Percentiles rank a stretch among this genome's conserved stretches.
Evolutionary conservation across 192 early-diverging fungal species (phyloP).

Genomic region (Backusella tarrabulga): DNA sequence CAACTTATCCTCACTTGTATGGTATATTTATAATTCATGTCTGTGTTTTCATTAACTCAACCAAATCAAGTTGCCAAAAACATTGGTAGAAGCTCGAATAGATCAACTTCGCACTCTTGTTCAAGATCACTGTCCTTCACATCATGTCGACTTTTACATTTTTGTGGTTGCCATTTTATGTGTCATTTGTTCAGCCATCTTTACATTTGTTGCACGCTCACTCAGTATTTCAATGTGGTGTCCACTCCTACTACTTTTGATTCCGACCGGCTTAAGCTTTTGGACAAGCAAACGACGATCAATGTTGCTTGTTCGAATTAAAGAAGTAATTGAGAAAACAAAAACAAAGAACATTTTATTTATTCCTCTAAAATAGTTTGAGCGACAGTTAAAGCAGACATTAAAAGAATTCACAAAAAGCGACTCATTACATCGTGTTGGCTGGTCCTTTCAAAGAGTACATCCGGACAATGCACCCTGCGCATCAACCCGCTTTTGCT

Average conservation of each 20-base stretch:
- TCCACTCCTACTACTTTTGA: conserved; percentile 25
- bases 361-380: not conserved
- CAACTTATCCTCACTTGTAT: conserved; percentile 13
- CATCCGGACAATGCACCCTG: conserved; percentile 3
- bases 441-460: not conserved
- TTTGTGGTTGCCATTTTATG: conserved; percentile 16
- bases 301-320: not conserved
- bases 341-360: not conserved
- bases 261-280: conserved; percentile 16
- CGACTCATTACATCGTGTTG: conserved; percentile 4
- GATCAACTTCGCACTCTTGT: conserved; percentile 11
- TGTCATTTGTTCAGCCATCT: conserved; percentile 23
- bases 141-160: conserved; percentile 24
- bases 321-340: not conserved
- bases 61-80: conserved; percentile 3
- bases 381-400: conserved; percentile 5
- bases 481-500: not conserved
- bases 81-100: conserved; percentile 15
- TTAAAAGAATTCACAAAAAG: conserved; percentile 7
- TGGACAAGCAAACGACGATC: conserved; percentile 16
- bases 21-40: not conserved
- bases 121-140: conserved; percentile 13
- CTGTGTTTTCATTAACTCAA: too few relatives aligned
- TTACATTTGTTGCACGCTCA: conserved; percentile 25
- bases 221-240: conserved; percentile 32